Percentiles rank a stretch among this genome's conserved stretches.
Conservation (phyloP, 495 filamentous ascomycete species). For the Penicillium odoratum region DNA sequence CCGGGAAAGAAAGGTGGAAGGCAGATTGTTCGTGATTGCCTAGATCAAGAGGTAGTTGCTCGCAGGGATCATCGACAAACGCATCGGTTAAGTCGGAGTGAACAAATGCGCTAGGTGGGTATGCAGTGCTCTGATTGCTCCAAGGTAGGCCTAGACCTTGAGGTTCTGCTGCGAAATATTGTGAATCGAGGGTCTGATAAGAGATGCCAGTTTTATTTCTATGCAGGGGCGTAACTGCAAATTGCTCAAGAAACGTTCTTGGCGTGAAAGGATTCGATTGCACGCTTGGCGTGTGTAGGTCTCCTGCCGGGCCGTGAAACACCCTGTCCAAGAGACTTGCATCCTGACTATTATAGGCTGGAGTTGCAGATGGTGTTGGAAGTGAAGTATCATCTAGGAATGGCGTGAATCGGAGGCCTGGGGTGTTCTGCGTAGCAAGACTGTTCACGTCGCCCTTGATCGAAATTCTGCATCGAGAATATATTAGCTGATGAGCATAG, state of each 20-base stretch:
- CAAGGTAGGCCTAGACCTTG: background rate
- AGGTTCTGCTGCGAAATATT: background rate
- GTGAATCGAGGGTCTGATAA: background rate
- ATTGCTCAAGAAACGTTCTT: conserved; percentile 7
- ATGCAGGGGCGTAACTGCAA: conserved; percentile 5
- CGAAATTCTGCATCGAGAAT: background rate
- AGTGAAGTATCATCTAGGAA: conserved; percentile 5
- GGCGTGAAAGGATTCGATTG: background rate
- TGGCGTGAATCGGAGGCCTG: conserved; percentile 1
- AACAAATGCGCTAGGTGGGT: background rate
- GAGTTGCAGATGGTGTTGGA: background rate
- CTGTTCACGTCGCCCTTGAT: background rate
- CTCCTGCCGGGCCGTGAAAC: background rate
- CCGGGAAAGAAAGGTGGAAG: background rate
- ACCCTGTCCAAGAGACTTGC: background rate
- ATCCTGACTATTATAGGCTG: background rate
- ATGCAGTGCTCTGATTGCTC: background rate
- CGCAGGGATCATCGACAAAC: background rate
- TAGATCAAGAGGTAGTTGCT: background rate
- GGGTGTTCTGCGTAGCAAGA: background rate
- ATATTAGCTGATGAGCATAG: background rate
- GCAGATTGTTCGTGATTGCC: background rate
- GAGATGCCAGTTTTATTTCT: background rate
- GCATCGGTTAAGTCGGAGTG: background rate
- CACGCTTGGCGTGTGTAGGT: background rate